phyloP scores from a whole-genome alignment of 495 filamentous ascomycete genomes.

The Rhizodiscina lignyota region DNA sequence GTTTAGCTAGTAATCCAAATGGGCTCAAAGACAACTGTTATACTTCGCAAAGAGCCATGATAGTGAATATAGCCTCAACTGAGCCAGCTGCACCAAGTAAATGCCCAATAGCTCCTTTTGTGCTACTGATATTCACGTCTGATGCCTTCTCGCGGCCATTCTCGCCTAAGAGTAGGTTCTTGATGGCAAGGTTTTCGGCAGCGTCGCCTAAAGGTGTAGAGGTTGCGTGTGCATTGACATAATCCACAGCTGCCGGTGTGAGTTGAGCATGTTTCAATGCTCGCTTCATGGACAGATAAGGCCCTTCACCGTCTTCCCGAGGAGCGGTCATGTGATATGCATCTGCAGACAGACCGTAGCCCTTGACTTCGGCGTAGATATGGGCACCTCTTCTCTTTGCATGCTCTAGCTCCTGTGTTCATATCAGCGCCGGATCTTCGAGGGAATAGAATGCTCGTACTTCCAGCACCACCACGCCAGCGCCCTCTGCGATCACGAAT shows the following conservation, averaged over 20 bases:
- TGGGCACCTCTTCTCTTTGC: conserved; percentile 59
- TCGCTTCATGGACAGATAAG: conserved; percentile 67
- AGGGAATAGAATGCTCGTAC: conserved; percentile 16
- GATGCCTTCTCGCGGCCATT: conserved; percentile 43
- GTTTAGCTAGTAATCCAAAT: conserved; percentile 4
- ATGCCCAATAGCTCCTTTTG: conserved; percentile 87
- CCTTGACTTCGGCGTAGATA: conserved; percentile 80
- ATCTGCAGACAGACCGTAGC: conserved; percentile 78
- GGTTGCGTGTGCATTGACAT: conserved; percentile 93
- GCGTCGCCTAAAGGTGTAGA: conserved; percentile 71
- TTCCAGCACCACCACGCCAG: conserved; percentile 75
- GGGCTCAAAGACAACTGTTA: too few relatives aligned
- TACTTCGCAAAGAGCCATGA: conserved; percentile 62
- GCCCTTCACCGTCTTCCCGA: conserved; percentile 61
- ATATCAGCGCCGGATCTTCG: conserved; percentile 1
- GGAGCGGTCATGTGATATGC: conserved; percentile 89
- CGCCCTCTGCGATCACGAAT: conserved; percentile 89
- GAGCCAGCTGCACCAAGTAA: conserved; percentile 81
- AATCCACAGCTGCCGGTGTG: conserved; percentile 57
- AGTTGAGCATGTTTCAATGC: conserved; percentile 60
- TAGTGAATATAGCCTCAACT: conserved; percentile 70
- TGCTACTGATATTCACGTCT: conserved; percentile 74
- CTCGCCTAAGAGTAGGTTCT: conserved; percentile 54
- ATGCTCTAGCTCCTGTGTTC: conserved; percentile 57
- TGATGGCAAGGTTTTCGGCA: conserved; percentile 78